Percentiles rank a stretch among this genome's conserved stretches.
phyloP scores from a whole-genome alignment of 805 yeast species.

The Yarrowia sp. region DNA sequence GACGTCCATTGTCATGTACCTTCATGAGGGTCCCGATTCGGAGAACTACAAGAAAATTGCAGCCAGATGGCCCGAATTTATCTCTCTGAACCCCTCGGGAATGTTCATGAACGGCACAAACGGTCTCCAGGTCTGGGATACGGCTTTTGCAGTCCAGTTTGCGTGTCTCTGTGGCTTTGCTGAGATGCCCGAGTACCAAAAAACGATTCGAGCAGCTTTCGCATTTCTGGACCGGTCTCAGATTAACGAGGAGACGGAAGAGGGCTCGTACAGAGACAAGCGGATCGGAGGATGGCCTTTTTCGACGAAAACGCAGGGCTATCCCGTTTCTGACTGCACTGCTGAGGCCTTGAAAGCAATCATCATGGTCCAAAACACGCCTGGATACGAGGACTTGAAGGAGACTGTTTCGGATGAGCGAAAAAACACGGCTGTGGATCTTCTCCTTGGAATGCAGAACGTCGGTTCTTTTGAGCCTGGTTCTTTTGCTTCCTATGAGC shows the following conservation, averaged over 20 bases:
- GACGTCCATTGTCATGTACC: constrained; percentile 65
- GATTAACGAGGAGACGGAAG: constrained; percentile 73
- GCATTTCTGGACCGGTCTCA: constrained; percentile 77
- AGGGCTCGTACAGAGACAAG: constrained; percentile 77
- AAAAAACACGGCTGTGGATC: constrained; percentile 70
- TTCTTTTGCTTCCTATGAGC: constrained; percentile 89
- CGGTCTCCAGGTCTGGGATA: constrained; percentile 97
- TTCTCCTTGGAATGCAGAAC: constrained; percentile 74
- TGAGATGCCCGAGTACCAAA: constrained; percentile 61
- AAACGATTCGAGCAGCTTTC: constrained; percentile 62
- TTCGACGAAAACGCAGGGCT: constrained; percentile 93
- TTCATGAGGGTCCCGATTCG: constrained; percentile 70
- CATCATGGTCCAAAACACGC: constrained; percentile 77
- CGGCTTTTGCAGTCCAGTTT: constrained; percentile 85
- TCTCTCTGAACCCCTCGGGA: constrained; percentile 87
- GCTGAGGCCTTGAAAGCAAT: constrained; percentile 94
- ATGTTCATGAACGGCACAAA: constrained; percentile 94
- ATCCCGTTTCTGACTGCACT: constrained; percentile 94
- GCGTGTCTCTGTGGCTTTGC: constrained; percentile 76
- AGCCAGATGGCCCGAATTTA: constrained; percentile 65
- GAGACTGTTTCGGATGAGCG: constrained; percentile 54
- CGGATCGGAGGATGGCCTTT: constrained; percentile 95
- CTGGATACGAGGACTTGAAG: constrained; percentile 49
- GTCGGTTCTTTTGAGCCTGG: constrained; percentile 77
- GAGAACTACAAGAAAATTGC: constrained; percentile 54